These are phyloP conservation scores for Penicilliopsis zonata DNA, from an alignment of 495 filamentous ascomycete genomes.

Conservation along the genomic window DNA sequence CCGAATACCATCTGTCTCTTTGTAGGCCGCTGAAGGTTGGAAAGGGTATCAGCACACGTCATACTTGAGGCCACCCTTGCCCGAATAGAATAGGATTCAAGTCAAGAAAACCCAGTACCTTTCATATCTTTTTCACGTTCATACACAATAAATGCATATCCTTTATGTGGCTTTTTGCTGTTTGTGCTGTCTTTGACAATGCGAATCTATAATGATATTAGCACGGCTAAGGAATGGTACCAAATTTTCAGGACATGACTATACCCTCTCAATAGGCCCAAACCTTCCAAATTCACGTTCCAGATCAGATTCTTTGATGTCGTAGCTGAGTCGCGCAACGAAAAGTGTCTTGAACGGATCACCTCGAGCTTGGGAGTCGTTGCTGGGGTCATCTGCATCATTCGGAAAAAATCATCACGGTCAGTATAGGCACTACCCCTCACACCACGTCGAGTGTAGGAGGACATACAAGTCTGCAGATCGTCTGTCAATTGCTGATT, in stretches of 20 bases:
- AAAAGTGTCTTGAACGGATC: conserved; percentile 95
- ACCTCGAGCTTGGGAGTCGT: conserved; percentile 72
- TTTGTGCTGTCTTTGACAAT: conserved; percentile 59
- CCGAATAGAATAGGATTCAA: too few relatives aligned
- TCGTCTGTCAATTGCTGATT: conserved; percentile 54
- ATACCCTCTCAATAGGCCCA: conserved; percentile 86
- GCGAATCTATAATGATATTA: conserved; percentile 52
- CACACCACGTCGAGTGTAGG: too few relatives aligned
- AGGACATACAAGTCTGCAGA: conserved; percentile 52
- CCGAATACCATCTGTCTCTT: conserved; percentile 79
- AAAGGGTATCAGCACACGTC: neutral
- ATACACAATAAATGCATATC: conserved; percentile 96
- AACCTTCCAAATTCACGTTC: conserved; percentile 92
- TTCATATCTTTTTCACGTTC: conserved; percentile 99
- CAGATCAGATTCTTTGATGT: conserved; percentile 76
- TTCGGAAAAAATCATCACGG: too few relatives aligned
- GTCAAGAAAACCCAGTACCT: conserved; percentile 44
- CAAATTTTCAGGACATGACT: neutral
- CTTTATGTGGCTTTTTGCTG: conserved; percentile 76
- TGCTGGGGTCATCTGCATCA: conserved; percentile 54
- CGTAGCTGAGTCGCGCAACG: conserved; percentile 79
- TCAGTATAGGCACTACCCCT: too few relatives aligned
- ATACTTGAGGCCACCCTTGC: conserved; percentile 1
- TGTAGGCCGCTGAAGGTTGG: conserved; percentile 54
- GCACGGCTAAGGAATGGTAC: neutral